Base-by-base conservation (phyloP, 1,284 basidiomycete genomes). In the Puccinia polysora region DNA sequence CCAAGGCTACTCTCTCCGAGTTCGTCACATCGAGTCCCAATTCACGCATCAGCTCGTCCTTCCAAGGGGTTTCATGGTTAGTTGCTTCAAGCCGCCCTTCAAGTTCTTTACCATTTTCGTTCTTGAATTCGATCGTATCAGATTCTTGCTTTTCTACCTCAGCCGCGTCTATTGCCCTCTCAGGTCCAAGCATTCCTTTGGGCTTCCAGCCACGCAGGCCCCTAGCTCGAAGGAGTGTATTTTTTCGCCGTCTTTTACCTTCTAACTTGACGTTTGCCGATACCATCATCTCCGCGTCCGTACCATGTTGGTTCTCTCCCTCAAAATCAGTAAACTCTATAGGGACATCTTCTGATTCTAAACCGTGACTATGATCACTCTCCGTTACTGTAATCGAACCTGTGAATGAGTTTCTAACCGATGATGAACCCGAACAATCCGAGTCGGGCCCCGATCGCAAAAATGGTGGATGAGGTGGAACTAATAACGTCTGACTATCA, bases 311-410 rank as follows among this genome's bases (percentile, higher is more conserved):
- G n/a, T 49, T 52, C 45, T 72, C 69, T 28, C 69, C 69, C 30
- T 72, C 69, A 55, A 72, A 72, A 18, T 72, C 69, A 18, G 69
- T 72, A 53, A 72, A 58, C 4, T 56, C 69, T 12, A 60, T 30
- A 6, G 53, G 49, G 0, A 43, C 65, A 6, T 59, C 65, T 32
- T 56, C 32, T 3, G 56, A 36, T 2, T 59, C 52, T 1, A 50
- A 25, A 14, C 43, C 49, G 7, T 55, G 53, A 30, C 28, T 55
- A 14, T 55, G 34, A 12, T 68, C 65, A 25, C 28, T 55, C 20
- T 58, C 65, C 10, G 15, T 58, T 1, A 47, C 53, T 25, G 53
- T 34, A n/a, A 56, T 55, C 2, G 65, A 68, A 5, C 53, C 65
- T n/a, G 52, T 58, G 34, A 58, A 55, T 14, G 63, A 65, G 45